Percentiles rank a stretch among this genome's conserved stretches.
phyloP scores from a whole-genome alignment of 208 protist species.

The Leishmania gerbilli region DNA sequence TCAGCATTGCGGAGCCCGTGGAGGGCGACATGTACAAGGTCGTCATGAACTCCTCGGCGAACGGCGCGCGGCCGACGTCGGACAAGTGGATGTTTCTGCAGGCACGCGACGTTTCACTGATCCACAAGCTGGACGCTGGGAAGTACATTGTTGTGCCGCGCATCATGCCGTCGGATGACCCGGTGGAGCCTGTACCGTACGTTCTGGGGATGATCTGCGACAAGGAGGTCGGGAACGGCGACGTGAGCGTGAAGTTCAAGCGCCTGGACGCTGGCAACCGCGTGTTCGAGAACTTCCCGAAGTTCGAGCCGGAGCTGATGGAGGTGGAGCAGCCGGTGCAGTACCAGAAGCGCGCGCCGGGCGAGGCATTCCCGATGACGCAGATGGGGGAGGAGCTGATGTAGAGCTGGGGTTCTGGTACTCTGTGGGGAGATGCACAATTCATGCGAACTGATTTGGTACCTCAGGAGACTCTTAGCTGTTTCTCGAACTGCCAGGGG shows the following conservation, averaged over 20 bases:
- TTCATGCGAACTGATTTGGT: not conserved
- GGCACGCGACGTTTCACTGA: slow-evolving; percentile 76
- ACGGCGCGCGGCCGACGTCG: slow-evolving; percentile 47
- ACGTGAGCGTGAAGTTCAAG: slow-evolving; percentile 64
- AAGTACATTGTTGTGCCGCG: slow-evolving; percentile 80
- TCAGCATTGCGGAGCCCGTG: slow-evolving; percentile 68
- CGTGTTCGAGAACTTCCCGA: slow-evolving; percentile 85
- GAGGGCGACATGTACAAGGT: slow-evolving; percentile 62
- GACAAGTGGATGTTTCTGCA: slow-evolving; percentile 86
- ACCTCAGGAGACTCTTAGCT: not conserved
- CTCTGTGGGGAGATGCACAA: not conserved
- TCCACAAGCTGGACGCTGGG: slow-evolving; percentile 67
- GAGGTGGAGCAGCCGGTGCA: slow-evolving; percentile 48
- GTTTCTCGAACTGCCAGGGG: not conserved
- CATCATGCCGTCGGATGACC: slow-evolving; percentile 39
- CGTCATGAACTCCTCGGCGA: slow-evolving; percentile 74
- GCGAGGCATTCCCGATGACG: slow-evolving; percentile 57
- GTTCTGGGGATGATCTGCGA: slow-evolving; percentile 60
- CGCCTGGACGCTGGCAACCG: slow-evolving; percentile 60
- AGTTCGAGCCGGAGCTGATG: slow-evolving; percentile 60
- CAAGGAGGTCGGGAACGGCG: slow-evolving; percentile 51
- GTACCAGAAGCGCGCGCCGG: slow-evolving; percentile 65
- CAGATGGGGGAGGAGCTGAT: slow-evolving; percentile 38
- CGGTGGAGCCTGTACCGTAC: slow-evolving; percentile 49
- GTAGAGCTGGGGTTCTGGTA: not conserved